These are phyloP conservation scores for Tylopilus sp. DNA, from an alignment of 768 basidiomycete species.

Conservation along the genomic window DNA sequence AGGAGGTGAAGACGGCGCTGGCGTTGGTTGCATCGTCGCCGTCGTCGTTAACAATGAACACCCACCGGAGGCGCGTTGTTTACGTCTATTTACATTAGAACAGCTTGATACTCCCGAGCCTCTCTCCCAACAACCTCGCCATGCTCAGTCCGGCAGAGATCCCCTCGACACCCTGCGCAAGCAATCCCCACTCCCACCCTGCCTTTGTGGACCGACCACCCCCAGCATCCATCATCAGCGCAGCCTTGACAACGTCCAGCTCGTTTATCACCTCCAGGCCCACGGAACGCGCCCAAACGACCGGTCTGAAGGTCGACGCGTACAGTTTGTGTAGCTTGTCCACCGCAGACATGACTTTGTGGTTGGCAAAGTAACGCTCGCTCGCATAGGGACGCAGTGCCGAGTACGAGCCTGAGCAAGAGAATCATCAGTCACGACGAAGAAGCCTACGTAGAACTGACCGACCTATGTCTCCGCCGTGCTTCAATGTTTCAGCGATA, in stretches of 20 bases:
- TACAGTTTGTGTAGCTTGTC: slow-evolving; percentile 94
- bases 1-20: slow-evolving; percentile 59
- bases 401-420: slow-evolving; percentile 61
- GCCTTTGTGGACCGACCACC: slow-evolving; percentile 29
- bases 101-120: too few species aligned
- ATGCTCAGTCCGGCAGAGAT: slow-evolving; percentile 35
- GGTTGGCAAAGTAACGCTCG: slow-evolving; percentile 83
- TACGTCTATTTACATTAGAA: slow-evolving; percentile 11
- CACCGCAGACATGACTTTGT: slow-evolving; percentile 75
- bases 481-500: slow-evolving; percentile 51
- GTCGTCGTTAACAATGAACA: not conserved
- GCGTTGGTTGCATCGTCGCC: slow-evolving; percentile 60
- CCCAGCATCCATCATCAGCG: slow-evolving; percentile 81
- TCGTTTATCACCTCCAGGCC: slow-evolving; percentile 93
- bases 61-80: slow-evolving; percentile 23
- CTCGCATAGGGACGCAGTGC: slow-evolving; percentile 74
- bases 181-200: slow-evolving; percentile 31
- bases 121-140: slow-evolving; percentile 25
- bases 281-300: slow-evolving; percentile 85
- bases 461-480: slow-evolving; percentile 84
- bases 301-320: slow-evolving; percentile 54
- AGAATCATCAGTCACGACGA: not conserved
- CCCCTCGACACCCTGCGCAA: slow-evolving; percentile 45
- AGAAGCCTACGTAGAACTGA: not conserved
- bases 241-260: slow-evolving; percentile 74